A percentile compares a stretch with the other conserved stretches of the same genome.
Evolutionary conservation across 192 early-diverging fungal species (phyloP).

Genomic region (Radiomyces spectabilis): DNA sequence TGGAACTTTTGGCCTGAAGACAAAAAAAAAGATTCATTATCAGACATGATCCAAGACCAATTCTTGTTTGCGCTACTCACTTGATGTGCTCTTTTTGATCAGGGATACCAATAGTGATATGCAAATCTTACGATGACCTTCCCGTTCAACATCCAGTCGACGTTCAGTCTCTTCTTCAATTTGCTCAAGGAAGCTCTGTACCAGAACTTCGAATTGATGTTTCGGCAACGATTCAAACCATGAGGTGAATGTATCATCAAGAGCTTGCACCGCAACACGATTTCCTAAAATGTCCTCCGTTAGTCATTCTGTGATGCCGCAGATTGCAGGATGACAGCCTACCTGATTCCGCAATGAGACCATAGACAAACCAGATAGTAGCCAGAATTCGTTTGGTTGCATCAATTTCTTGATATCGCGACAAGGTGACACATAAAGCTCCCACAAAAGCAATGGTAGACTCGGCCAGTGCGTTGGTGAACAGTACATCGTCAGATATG

Average conservation of each 20-base stretch:
- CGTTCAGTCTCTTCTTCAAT: neutral
- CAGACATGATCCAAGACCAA: neutral
- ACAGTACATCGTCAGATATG: neutral
- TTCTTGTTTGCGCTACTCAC: conserved; percentile 1
- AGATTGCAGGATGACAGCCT: too few species aligned
- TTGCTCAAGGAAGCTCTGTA: conserved; percentile 3
- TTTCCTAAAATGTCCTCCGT: too few species aligned
- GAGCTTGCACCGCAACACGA: too few species aligned
- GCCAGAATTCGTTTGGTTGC: conserved; percentile 6
- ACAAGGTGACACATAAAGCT: conserved; percentile 8
- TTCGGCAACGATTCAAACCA: conserved; percentile 8
- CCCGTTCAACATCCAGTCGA: neutral
- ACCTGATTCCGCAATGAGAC: too few species aligned
- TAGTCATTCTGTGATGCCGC: too few species aligned
- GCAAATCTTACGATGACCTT: neutral
- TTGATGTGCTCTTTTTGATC: conserved; percentile 6
- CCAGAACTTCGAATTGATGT: conserved; percentile 3
- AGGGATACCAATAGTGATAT: conserved; percentile 7
- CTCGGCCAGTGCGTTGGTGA: neutral
- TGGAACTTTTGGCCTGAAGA: conserved; percentile 30
- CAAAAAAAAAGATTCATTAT: neutral
- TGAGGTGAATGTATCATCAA: neutral
- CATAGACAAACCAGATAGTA: conserved; percentile 17
- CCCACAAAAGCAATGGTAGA: conserved; percentile 5
- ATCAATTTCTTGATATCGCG: conserved; percentile 5